Evolutionary conservation across 768 basidiomycete genomes (phyloP), one percentile per base, ranked within the genome.

Genomic region (Auriscalpium orientale): DNA sequence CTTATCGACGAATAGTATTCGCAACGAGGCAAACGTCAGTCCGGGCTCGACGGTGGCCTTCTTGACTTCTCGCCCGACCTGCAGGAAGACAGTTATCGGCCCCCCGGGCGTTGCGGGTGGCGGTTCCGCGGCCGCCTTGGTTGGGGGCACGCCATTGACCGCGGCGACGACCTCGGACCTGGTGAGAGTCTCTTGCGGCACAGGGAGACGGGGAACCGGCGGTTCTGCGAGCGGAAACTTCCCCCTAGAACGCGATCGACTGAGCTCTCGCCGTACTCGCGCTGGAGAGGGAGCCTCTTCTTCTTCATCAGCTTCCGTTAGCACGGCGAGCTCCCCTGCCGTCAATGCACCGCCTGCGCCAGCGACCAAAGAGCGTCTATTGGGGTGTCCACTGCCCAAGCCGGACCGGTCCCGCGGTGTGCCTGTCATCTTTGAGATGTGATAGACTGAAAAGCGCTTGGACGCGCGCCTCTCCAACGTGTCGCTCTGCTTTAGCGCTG

Each of bases 361-460:
- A 28, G 28, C 28, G 35, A 83, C 83, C 62, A 89, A 70, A 21
- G 86, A 89, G 44, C 83, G 79, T 40, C 89, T 75, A 68, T 88
- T 87, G 16, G 81, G 66, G 52, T 80, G 75, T 18, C 68, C 67
- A 34, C 76, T 54, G n/a, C 63, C 65, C 10, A 53, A 49, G 34
- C 61, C 75, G 10, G 65, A 60, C 54, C 72, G 54, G 53, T 79
- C 50, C 15, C 81, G 76, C 22, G 81, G 72, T 18, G 78, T 74
- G 15, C 85, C 84, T 3, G 91, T 86, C 87, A 98, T 95, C 73
- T 95, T 95, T 48, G 88, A 85, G 64, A 98, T 89, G 60, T 94
- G 91, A 68, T 95, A 98, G 1, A 86, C 85, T 45, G 94, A 97
- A 72, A 94, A 98, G 0, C 97, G 89, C 67, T 98, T 98, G 20